phyloP scores from a whole-genome alignment of 495 filamentous ascomycete species.

The Lasiosphaeria miniovina region DNA sequence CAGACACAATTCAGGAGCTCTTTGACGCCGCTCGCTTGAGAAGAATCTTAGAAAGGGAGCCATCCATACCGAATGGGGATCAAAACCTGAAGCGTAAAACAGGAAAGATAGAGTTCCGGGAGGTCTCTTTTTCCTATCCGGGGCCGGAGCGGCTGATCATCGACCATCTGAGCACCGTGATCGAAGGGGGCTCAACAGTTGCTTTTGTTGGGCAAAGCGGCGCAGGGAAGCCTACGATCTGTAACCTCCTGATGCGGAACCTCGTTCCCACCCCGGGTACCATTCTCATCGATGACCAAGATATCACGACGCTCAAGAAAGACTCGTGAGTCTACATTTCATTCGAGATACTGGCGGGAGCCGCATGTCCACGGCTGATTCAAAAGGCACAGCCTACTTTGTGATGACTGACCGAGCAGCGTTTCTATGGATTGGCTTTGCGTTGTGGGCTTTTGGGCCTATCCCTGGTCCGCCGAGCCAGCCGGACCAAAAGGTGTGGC shows the following conservation, averaged over 20 bases:
- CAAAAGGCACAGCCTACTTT: too few species aligned
- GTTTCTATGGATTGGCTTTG: too few species aligned
- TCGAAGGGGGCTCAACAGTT: neutral
- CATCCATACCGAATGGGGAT: neutral
- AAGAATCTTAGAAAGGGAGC: slow-evolving; percentile 1
- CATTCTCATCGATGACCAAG: neutral
- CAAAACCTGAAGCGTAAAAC: slow-evolving; percentile 1
- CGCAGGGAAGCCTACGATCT: slow-evolving; percentile 1
- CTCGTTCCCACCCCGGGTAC: neutral
- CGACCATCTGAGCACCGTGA: neutral
- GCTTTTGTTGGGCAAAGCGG: slow-evolving; percentile 1
- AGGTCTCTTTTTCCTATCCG: neutral
- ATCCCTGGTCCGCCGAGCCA: too few species aligned
- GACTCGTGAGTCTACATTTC: slow-evolving; percentile 1
- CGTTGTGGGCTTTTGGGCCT: too few species aligned
- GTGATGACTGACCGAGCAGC: too few species aligned
- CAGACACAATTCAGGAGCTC: slow-evolving; percentile 1
- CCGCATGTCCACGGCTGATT: too few species aligned
- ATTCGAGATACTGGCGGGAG: too few species aligned
- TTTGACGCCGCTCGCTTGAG: neutral
- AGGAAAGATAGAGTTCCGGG: neutral
- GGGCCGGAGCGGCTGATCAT: neutral
- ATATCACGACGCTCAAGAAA: neutral
- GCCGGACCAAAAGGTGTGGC: too few species aligned
- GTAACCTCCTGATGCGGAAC: neutral